These are phyloP conservation scores for Ustilago curta DNA, from an alignment of 1,284 basidiomycete species.

Conservation along the genomic window DNA sequence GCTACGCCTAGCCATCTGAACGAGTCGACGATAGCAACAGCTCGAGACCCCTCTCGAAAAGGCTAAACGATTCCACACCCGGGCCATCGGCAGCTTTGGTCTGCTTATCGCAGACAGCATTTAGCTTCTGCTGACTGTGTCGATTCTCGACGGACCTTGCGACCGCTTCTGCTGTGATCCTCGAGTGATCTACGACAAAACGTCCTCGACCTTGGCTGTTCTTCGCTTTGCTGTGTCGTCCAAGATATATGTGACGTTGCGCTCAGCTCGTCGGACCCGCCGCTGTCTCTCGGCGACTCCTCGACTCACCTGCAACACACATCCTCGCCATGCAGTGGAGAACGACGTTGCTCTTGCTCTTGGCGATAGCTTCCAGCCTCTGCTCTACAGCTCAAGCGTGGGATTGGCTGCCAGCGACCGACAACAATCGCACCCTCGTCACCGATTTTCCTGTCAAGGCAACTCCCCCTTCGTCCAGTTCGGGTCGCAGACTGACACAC, in stretches of 20 bases:
- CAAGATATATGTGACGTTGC: neutral
- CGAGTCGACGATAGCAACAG: neutral
- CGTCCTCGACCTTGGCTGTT: neutral
- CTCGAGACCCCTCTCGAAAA: neutral
- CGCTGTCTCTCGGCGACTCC: neutral
- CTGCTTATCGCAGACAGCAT: neutral
- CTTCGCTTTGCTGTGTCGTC: neutral
- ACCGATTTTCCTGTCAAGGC: constrained; percentile 41
- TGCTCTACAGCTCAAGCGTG: constrained; percentile 18
- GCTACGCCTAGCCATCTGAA: neutral
- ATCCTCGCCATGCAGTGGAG: constrained; percentile 13
- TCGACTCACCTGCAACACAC: too few relatives aligned
- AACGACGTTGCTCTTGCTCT: constrained; percentile 4
- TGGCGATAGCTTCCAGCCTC: constrained; percentile 14
- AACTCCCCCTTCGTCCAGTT: constrained; percentile 18
- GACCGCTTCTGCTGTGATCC: neutral
- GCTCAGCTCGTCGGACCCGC: neutral
- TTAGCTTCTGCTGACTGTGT: constrained; percentile 7
- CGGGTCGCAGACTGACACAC: constrained; percentile 4
- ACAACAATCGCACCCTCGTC: constrained; percentile 44
- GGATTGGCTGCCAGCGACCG: constrained; percentile 47
- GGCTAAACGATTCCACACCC: neutral
- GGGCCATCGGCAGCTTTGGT: neutral
- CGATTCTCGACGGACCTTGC: constrained; percentile 1
- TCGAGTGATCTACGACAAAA: neutral